Evolutionary conservation across 495 filamentous ascomycete species (phyloP).

Genomic region (Hypoxylon crocopeplum): DNA sequence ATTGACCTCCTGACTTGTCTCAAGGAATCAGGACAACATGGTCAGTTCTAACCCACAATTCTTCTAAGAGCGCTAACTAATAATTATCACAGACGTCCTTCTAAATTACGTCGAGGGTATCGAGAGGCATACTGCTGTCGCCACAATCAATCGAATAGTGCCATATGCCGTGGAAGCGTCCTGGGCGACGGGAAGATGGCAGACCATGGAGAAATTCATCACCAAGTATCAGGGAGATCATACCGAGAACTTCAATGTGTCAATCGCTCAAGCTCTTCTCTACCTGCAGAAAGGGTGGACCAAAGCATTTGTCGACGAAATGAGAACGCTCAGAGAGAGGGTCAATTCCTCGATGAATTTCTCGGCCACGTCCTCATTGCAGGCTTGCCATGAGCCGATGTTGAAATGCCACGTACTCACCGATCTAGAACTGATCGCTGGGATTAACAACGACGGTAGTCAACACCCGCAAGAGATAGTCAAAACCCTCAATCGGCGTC

Average conservation of each 20-base stretch:
- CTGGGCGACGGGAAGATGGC: conserved; percentile 87
- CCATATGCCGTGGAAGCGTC: conserved; percentile 88
- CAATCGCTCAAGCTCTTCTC: conserved; percentile 74
- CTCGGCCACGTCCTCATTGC: conserved; percentile 77
- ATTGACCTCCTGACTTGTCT: conserved; percentile 86
- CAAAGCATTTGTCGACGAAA: conserved; percentile 61
- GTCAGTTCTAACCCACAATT: conserved; percentile 51
- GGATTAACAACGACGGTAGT: conserved; percentile 45
- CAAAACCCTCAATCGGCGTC: conserved; percentile 70
- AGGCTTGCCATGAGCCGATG: conserved; percentile 79
- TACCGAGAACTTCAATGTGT: conserved; percentile 82
- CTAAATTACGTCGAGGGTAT: conserved; percentile 84
- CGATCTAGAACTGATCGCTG: conserved; percentile 83
- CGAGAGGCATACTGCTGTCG: conserved; percentile 53
- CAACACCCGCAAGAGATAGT: conserved; percentile 56
- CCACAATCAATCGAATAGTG: conserved; percentile 64
- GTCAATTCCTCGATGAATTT: conserved; percentile 76
- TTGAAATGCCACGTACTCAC: conserved; percentile 84
- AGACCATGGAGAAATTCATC: conserved; percentile 74
- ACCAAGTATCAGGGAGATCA: conserved; percentile 52
- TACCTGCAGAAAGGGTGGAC: conserved; percentile 63
- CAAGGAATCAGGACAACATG: conserved; percentile 90
- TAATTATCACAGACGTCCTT: conserved; percentile 68
- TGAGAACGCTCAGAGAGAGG: conserved; percentile 70
- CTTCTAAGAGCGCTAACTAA: conserved; percentile 21